phyloP scores from a whole-genome alignment of 495 filamentous ascomycete species.

The Friedmanniomyces simplex region DNA sequence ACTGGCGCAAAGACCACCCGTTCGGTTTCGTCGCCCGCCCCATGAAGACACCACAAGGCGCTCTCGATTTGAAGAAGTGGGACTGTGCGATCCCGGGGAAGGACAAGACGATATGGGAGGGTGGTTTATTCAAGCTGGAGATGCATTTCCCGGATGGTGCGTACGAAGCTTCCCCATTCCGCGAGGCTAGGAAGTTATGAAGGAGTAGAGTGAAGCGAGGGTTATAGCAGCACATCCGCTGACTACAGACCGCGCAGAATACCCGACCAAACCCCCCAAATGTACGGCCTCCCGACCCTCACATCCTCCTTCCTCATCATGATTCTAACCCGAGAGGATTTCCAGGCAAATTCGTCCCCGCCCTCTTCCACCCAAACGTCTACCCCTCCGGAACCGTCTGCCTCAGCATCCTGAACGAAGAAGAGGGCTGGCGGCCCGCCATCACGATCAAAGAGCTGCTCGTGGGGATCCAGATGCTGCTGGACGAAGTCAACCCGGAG shows the following conservation, averaged over 20 bases:
- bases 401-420: conserved; percentile 94
- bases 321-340: too few relatives aligned
- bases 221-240: conserved; percentile 2
- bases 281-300: conserved; percentile 45
- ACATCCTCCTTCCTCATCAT: too few relatives aligned
- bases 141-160: conserved; percentile 91
- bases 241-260: conserved; percentile 50
- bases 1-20: conserved; percentile 93
- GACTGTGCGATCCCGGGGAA: conserved; percentile 94
- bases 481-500: conserved; percentile 94
- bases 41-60: conserved; percentile 62
- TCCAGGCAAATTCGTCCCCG: conserved; percentile 89
- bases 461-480: conserved; percentile 85
- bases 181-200: too few relatives aligned
- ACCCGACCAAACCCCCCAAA: conserved; percentile 97
- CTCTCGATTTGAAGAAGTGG: conserved; percentile 89
- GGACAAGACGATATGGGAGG: conserved; percentile 92
- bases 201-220: background rate
- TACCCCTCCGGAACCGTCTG: conserved; percentile 98
- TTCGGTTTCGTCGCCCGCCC: conserved; percentile 97
- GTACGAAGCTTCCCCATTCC: conserved; percentile 23
- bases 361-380: conserved; percentile 97
- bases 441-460: conserved; percentile 98
- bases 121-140: conserved; percentile 86
- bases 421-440: conserved; percentile 95